These are phyloP conservation scores for Opeltia flavorubescens DNA, from an alignment of 495 filamentous ascomycete genomes.

Conservation along the genomic window DNA sequence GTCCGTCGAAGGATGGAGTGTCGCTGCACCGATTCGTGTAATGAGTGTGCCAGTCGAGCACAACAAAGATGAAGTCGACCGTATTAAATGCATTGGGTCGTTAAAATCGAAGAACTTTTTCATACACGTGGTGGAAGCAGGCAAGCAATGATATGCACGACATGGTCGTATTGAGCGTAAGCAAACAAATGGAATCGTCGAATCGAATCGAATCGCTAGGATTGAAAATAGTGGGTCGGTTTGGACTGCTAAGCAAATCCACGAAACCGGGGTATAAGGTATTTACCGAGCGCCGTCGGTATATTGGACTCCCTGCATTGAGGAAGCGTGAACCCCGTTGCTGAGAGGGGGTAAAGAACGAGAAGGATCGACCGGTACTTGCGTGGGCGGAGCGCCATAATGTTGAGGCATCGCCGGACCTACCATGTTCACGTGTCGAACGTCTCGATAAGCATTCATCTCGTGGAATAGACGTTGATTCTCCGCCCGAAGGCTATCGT, in stretches of 20 bases:
- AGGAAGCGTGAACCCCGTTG: conserved; percentile 30
- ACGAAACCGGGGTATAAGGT: neutral
- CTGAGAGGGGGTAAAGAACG: conserved; percentile 38
- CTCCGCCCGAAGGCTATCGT: conserved; percentile 37
- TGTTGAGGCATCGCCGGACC: conserved; percentile 25
- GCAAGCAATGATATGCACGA: no score
- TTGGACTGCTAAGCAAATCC: neutral
- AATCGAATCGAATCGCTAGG: neutral
- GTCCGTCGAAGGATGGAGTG: no score
- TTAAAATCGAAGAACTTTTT: no score
- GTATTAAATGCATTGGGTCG: no score
- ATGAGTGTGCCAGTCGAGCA: no score
- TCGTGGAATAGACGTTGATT: conserved; percentile 35
- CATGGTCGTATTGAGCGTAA: no score
- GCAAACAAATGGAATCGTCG: no score
- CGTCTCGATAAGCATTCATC: conserved; percentile 12
- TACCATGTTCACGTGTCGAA: conserved; percentile 18
- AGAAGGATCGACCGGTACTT: conserved; percentile 30
- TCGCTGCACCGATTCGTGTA: no score
- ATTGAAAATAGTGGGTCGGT: neutral
- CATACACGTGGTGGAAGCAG: no score
- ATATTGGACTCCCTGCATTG: conserved; percentile 46
- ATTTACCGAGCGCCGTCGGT: conserved; percentile 33
- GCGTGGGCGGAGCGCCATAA: conserved; percentile 19
- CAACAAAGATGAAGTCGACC: no score